Conservation (phyloP, 208 protist species). For the Spongospora subterranea region DNA sequence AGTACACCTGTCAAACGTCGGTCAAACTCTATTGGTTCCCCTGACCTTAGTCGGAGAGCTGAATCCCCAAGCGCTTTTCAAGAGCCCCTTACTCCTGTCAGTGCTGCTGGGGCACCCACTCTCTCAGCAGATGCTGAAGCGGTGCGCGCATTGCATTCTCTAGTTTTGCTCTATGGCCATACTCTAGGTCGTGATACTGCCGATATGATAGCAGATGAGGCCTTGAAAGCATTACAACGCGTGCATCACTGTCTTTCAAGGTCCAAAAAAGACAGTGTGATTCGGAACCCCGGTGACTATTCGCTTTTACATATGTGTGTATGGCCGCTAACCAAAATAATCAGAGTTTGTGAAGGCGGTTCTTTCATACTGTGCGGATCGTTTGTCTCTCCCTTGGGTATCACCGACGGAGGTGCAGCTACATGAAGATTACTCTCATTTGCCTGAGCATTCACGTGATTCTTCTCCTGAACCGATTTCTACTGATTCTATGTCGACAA, state of each 20-base stretch:
- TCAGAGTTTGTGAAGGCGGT: not conserved
- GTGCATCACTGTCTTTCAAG: not conserved
- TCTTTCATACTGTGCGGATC: not conserved
- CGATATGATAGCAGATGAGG: conserved; percentile 44
- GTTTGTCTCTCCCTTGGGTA: not conserved
- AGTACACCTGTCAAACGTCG: not conserved
- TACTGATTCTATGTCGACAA: no score
- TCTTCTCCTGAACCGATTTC: not conserved
- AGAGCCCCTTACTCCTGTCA: not conserved
- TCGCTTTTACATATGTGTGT: not conserved
- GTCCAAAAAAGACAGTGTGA: not conserved
- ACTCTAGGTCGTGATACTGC: conserved; percentile 9
- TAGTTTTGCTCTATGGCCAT: conserved; percentile 8
- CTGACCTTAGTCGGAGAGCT: not conserved
- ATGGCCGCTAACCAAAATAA: not conserved
- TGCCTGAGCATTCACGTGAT: not conserved
- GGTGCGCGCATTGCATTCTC: not conserved
- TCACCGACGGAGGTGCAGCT: not conserved
- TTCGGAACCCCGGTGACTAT: not conserved
- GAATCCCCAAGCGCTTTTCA: not conserved
- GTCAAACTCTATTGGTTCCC: not conserved
- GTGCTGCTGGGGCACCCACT: not conserved
- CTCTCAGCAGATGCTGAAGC: not conserved
- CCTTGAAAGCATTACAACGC: not conserved
- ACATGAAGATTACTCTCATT: not conserved